phyloP scores from a whole-genome alignment of 441 rosid genomes.

The Arabidopsis lyrata region DNA sequence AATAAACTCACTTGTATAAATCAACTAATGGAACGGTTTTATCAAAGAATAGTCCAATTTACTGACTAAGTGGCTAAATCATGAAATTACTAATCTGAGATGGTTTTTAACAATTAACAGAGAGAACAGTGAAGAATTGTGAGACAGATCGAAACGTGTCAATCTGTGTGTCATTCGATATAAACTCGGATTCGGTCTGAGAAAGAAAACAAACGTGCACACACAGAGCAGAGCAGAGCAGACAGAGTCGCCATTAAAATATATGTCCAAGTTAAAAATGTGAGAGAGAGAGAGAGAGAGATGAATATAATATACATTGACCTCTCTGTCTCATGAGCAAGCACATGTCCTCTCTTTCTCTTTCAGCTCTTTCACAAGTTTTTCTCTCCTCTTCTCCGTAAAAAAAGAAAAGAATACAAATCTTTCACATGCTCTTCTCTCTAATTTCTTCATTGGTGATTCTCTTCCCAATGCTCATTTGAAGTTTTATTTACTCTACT shows the following conservation, averaged over 20 bases:
- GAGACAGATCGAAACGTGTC: slow-evolving; percentile 36
- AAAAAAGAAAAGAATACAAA: background rate
- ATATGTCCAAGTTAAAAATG: background rate
- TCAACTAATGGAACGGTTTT: too few relatives aligned
- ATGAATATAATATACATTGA: slow-evolving; percentile 61
- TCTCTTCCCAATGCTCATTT: slow-evolving; percentile 47
- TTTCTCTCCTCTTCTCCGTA: slow-evolving; percentile 38
- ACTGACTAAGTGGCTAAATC: background rate
- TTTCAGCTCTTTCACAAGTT: background rate
- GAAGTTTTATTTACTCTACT: slow-evolving; percentile 51
- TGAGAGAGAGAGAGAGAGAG: slow-evolving; percentile 30
- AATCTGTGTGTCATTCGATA: slow-evolving; percentile 35
- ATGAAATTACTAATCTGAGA: background rate
- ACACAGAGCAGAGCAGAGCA: background rate
- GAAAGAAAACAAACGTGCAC: slow-evolving; percentile 43
- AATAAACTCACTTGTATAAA: background rate
- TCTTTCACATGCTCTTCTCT: slow-evolving; percentile 58
- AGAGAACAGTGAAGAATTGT: slow-evolving; percentile 3
- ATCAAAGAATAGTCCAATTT: background rate
- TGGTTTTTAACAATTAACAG: background rate
- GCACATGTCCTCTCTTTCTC: slow-evolving; percentile 69
- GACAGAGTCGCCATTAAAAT: slow-evolving; percentile 38
- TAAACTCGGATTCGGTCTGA: slow-evolving; percentile 35
- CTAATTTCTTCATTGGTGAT: slow-evolving; percentile 40
- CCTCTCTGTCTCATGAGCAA: slow-evolving; percentile 55